Base-by-base conservation (phyloP, 805 yeast genomes). In the Zygoascus flipseniorum region DNA sequence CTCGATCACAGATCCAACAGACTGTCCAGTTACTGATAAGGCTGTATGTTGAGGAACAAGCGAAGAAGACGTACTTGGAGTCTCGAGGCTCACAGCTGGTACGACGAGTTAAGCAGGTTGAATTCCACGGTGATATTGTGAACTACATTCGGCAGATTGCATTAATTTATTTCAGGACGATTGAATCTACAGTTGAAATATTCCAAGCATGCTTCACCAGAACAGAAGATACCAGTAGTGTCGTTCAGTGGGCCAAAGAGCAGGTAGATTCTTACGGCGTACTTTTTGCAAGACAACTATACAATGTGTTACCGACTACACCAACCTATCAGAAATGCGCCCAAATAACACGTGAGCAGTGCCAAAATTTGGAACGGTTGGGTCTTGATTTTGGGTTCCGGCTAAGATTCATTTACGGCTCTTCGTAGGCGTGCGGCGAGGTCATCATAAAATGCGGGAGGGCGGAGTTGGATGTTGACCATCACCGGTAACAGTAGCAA, bases 331-430 rank as follows among this genome's bases (percentile, higher is more conserved):
- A 72, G 47, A 77, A 75, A 44, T 82, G 89, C 53, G 72, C 83
- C 2, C 70, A 75, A 43, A 73, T 79, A 9, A 73, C 85, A 41
- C 69, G 69, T 44, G 75, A 76, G 47, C 93, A 87, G 61, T 79
- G 84, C 31, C 72, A 74, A 37, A 80, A 77, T n/a, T 69, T 89
- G 59, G 81, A 81, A 60, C 67, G 71, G 0, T 80, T 78, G 19
- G 93, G 95, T 0, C 69, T 89, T 46, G 88, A 87, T 61, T 82
- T 88, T 57, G 92, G 82, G 51, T 86, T 81, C 66, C 70, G 85
- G 61, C 74, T 86, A 60, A 79, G 79, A n/a, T 62, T 64, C 47
- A 68, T 64, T n/a, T 65, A 65, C 61, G 65, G 39, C 39, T 35
- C 39, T 35, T 5, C 5, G 16, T 35, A 35, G 8, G 8, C 16